These are phyloP conservation scores for Pyricularia sp. DNA, from an alignment of 2,329 filamentous ascomycete species.

Conservation along the genomic window DNA sequence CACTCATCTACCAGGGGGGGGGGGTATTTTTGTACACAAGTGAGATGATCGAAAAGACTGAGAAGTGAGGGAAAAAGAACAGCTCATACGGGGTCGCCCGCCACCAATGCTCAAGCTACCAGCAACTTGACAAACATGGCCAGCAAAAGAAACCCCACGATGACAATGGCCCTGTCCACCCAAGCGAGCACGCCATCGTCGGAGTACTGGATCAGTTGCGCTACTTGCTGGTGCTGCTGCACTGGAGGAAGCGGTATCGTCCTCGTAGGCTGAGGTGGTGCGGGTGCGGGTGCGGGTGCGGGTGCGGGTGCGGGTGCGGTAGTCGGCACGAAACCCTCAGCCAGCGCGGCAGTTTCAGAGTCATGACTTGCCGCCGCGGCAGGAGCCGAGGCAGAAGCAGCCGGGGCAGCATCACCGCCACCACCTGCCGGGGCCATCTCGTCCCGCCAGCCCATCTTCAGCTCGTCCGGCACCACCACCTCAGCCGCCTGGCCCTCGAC, in stretches of 20 bases:
- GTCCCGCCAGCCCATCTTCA: conserved; percentile 64
- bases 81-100: not conserved
- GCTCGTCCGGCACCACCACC: conserved; percentile 41
- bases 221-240: conserved; percentile 7
- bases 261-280: conserved; percentile 21
- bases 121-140: conserved; percentile 53
- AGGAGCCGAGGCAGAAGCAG: conserved; percentile 4
- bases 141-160: conserved; percentile 58
- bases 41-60: not conserved
- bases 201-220: conserved; percentile 13
- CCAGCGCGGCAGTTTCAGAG: conserved; percentile 36
- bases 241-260: conserved; percentile 20
- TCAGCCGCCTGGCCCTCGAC: conserved; percentile 23
- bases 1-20: not conserved
- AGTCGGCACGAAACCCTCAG: conserved; percentile 48
- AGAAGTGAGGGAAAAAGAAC: not conserved
- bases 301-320: conserved; percentile 12
- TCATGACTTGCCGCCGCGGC: conserved; percentile 17
- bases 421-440: conserved; percentile 43
- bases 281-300: conserved; percentile 11
- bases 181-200: conserved; percentile 55
- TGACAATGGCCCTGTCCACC: conserved; percentile 74
- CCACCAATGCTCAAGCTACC: conserved; percentile 1
- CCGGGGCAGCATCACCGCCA: conserved; percentile 4
- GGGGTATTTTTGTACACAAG: not conserved